These are phyloP conservation scores for Cercospora berteroae DNA, from an alignment of 2,329 filamentous ascomycete species.

Conservation along the genomic window DNA sequence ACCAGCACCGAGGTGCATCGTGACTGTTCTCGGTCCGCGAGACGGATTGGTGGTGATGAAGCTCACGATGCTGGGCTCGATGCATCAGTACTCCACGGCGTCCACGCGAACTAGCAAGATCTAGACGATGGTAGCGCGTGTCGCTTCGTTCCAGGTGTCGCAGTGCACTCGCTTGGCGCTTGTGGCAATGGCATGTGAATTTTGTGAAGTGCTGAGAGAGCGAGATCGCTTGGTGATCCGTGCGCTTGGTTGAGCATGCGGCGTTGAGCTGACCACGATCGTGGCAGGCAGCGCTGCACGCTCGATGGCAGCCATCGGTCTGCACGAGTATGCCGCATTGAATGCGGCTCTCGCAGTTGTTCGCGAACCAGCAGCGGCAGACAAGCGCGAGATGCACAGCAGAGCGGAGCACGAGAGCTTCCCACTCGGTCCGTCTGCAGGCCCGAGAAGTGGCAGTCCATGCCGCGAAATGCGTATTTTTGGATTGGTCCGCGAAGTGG, in stretches of 20 bases:
- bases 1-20: neutral
- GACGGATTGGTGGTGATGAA: neutral
- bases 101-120: neutral
- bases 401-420: neutral
- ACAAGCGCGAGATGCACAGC: neutral
- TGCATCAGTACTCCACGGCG: neutral
- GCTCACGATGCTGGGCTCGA: conserved; percentile 8
- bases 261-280: neutral
- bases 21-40: neutral
- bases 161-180: neutral
- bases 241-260: neutral
- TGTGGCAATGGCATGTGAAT: conserved; percentile 14
- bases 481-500: neutral
- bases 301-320: neutral
- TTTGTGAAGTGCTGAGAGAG: neutral
- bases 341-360: neutral
- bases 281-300: neutral
- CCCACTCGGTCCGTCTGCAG: neutral
- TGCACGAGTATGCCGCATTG: neutral
- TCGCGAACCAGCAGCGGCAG: neutral
- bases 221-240: neutral
- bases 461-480: neutral
- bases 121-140: neutral
- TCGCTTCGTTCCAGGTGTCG: conserved; percentile 4
- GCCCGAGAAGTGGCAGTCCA: neutral